phyloP scores from a whole-genome alignment of 129 eudicot species.

The Flaveria robusta region DNA sequence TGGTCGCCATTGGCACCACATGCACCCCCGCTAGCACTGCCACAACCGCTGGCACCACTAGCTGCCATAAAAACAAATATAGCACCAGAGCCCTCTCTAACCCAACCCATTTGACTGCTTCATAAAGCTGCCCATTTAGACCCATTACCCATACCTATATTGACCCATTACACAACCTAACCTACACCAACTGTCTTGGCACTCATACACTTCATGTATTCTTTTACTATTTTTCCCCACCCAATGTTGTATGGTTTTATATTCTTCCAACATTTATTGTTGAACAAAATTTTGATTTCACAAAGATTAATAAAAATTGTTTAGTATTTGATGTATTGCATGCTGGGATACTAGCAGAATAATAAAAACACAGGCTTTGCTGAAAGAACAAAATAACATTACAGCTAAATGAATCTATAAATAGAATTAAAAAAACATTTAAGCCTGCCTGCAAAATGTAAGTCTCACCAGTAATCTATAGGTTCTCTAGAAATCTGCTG shows the following conservation, averaged over 20 bases:
- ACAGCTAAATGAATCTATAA: not conserved
- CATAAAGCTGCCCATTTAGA: too few species aligned
- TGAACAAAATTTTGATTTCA: slow-evolving; percentile 14
- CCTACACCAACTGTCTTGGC: not conserved
- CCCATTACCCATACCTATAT: too few species aligned
- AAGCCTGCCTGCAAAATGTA: slow-evolving; percentile 16
- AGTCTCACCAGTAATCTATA: slow-evolving; percentile 10
- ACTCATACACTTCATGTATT: not conserved
- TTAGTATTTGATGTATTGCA: not conserved
- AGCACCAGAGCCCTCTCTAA: not conserved
- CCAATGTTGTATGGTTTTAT: not conserved
- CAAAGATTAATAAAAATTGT: not conserved
- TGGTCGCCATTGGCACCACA: not conserved
- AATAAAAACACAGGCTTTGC: not conserved
- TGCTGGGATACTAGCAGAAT: not conserved
- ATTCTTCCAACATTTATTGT: not conserved
- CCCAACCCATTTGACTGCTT: not conserved
- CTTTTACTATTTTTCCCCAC: not conserved
- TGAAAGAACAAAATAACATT: slow-evolving; percentile 14
- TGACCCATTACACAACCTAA: not conserved
- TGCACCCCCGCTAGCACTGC: not conserved
- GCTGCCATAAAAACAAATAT: not conserved
- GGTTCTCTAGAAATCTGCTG: not conserved
- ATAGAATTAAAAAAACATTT: slow-evolving; percentile 9
- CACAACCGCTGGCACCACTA: not conserved